phyloP scores from a whole-genome alignment of 495 filamentous ascomycete species.

The Aspergillus kassunensis region DNA sequence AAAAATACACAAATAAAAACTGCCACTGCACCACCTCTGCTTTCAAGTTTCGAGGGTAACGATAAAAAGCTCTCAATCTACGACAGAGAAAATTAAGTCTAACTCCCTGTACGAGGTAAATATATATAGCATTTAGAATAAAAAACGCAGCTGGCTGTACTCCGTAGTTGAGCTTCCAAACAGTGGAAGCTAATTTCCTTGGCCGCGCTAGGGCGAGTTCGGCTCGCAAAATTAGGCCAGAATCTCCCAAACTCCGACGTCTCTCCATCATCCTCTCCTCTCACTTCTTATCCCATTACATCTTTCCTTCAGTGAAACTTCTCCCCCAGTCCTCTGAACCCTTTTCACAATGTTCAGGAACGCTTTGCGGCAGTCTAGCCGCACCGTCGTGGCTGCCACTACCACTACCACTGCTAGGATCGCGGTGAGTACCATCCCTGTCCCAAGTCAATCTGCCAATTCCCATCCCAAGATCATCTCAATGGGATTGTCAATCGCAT shows the following conservation, averaged over 20 bases:
- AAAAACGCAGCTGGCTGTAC: no score
- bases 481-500: conserved; percentile 34
- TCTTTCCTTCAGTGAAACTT: conserved; percentile 48
- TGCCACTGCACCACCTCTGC: background rate
- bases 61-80: background rate
- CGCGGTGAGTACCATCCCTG: conserved; percentile 71
- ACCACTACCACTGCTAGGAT: conserved; percentile 87
- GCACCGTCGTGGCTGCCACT: conserved; percentile 89
- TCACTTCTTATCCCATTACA: conserved; percentile 46
- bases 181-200: no score
- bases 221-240: conserved; percentile 43
- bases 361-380: conserved; percentile 92
- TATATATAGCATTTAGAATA: background rate
- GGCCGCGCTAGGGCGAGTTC: conserved; percentile 43
- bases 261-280: conserved; percentile 48
- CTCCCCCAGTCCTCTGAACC: conserved; percentile 49
- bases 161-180: no score
- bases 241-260: conserved; percentile 47
- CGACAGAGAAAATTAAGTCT: background rate
- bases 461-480: conserved; percentile 40
- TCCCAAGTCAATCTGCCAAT: conserved; percentile 19
- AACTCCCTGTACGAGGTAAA: background rate
- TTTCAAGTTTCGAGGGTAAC: background rate
- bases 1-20: conserved; percentile 33
- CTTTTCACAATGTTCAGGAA: conserved; percentile 86